Conservation (phyloP, 257 asterid genomes). For the Dorcoceras hygrometricum region DNA sequence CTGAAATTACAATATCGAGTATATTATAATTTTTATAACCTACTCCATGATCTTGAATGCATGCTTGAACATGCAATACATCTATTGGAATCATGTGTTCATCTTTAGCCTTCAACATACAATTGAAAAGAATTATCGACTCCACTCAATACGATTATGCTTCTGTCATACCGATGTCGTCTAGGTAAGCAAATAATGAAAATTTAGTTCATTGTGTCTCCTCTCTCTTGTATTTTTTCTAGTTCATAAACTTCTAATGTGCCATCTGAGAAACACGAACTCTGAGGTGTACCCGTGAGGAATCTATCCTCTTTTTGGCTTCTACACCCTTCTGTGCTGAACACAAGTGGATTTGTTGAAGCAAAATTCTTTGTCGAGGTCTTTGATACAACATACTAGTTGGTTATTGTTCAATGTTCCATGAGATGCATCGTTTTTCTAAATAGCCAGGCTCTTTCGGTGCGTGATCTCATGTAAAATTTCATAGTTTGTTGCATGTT, state of each 20-base stretch:
- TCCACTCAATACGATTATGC: too few species aligned
- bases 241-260: neutral
- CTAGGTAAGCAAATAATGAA: neutral
- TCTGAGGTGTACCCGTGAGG: neutral
- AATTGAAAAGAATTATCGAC: too few species aligned
- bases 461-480: too few species aligned
- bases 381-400: too few species aligned
- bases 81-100: neutral
- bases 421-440: too few species aligned
- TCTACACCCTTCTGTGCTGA: neutral
- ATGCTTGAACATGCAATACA: neutral
- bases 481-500: too few species aligned
- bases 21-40: neutral
- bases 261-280: neutral
- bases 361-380: neutral
- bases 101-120: neutral
- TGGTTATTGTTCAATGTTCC: too few species aligned
- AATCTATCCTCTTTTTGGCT: neutral
- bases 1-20: slow-evolving; percentile 7
- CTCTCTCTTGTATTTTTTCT: neutral
- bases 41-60: neutral
- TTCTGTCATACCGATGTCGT: too few species aligned
- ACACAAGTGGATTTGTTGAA: neutral
- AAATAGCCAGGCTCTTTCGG: too few species aligned
- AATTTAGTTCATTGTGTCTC: neutral